phyloP scores from a whole-genome alignment of 2,329 filamentous ascomycete species.

The Decorospora gaudefroyi region DNA sequence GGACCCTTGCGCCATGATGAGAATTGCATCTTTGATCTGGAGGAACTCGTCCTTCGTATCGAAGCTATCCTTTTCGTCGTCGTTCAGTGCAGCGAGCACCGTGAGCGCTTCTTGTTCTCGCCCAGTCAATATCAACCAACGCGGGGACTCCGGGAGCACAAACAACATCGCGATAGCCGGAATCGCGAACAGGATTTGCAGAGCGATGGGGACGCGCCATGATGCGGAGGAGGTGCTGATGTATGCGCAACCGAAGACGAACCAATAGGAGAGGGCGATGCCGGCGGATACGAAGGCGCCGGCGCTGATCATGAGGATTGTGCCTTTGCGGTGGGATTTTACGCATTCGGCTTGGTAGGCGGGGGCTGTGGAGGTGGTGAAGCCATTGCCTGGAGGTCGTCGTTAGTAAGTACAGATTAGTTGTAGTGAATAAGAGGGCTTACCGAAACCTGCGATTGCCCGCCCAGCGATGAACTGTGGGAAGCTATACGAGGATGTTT shows the following conservation, averaged over 20 bases:
- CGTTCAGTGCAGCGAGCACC: slow-evolving; percentile 40
- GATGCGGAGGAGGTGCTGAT: slow-evolving; percentile 37
- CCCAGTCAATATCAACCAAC: slow-evolving; percentile 63
- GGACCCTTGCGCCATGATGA: slow-evolving; percentile 38
- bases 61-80: slow-evolving; percentile 29
- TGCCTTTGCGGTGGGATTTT: slow-evolving; percentile 52
- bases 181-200: slow-evolving; percentile 62
- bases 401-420: background rate
- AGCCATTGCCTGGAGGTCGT: slow-evolving; percentile 52
- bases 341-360: slow-evolving; percentile 58
- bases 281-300: slow-evolving; percentile 57
- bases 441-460: slow-evolving; percentile 55
- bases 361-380: slow-evolving; percentile 58
- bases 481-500: slow-evolving; percentile 53
- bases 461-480: slow-evolving; percentile 58
- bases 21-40: slow-evolving; percentile 42
- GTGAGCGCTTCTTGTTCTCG: slow-evolving; percentile 52
- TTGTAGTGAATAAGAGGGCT: slow-evolving; percentile 28
- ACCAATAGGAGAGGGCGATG: slow-evolving; percentile 58
- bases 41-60: slow-evolving; percentile 49
- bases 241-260: slow-evolving; percentile 59
- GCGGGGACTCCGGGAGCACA: slow-evolving; percentile 61
- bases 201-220: slow-evolving; percentile 62
- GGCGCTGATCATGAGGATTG: slow-evolving; percentile 55
- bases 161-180: slow-evolving; percentile 59